Conservation (phyloP, 2,329 filamentous ascomycete species). For the Huntiella savannae region DNA sequence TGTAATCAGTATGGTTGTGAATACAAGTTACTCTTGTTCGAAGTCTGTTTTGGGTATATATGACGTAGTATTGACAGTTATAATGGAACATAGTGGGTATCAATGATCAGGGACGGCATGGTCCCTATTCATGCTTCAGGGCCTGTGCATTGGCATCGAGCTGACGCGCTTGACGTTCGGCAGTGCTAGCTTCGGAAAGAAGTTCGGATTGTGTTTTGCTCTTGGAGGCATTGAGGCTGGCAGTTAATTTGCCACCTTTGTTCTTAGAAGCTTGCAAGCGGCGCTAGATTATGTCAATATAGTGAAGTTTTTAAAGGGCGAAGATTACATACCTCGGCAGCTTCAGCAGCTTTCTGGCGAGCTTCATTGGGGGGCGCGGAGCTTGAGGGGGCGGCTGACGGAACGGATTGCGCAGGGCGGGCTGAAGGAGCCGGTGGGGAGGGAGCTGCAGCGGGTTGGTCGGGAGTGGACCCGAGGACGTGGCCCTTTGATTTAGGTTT, state of each 20-base stretch:
- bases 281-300: conserved; percentile 28
- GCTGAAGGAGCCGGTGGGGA: conserved; percentile 20
- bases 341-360: conserved; percentile 5
- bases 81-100: too few species aligned
- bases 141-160: conserved; percentile 37
- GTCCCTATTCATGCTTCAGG: conserved; percentile 19
- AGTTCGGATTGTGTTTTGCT: conserved; percentile 50
- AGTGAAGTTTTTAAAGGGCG: background rate
- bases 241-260: conserved; percentile 47
- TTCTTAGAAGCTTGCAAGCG: conserved; percentile 39
- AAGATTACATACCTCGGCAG: conserved; percentile 5
- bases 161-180: conserved; percentile 46
- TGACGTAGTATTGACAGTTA: too few species aligned
- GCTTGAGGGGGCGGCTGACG: conserved; percentile 5
- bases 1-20: too few species aligned
- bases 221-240: conserved; percentile 57
- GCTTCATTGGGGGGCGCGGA: conserved; percentile 9
- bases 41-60: too few species aligned
- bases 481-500: conserved; percentile 53
- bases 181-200: conserved; percentile 46
- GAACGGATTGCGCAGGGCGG: conserved; percentile 19
- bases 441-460: conserved; percentile 13
- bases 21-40: too few species aligned
- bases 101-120: too few species aligned
- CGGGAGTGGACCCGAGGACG: conserved; percentile 37